phyloP scores from a whole-genome alignment of 2,329 filamentous ascomycete species.

The Hortaea sp. region DNA sequence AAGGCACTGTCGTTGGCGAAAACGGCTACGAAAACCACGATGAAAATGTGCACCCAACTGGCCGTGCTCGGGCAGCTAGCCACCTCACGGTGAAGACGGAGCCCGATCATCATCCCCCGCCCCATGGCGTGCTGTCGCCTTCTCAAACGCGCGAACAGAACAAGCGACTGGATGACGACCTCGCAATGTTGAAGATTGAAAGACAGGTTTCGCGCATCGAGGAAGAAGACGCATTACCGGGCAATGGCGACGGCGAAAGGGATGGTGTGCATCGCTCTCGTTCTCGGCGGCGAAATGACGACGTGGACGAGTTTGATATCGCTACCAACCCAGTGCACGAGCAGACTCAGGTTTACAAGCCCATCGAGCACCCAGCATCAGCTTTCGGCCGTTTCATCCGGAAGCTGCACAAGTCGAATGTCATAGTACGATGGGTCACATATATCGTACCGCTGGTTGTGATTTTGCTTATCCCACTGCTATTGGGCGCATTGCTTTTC shows the following conservation, averaged over 20 bases:
- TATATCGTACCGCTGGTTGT: conserved; percentile 59
- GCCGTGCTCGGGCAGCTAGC: conserved; percentile 20
- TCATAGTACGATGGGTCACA: conserved; percentile 57
- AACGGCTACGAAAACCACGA: conserved; percentile 8
- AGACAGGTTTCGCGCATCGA: conserved; percentile 42
- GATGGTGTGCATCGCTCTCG: conserved; percentile 42
- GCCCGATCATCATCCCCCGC: conserved; percentile 21
- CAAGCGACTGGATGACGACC: conserved; percentile 54
- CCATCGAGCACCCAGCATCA: conserved; percentile 52
- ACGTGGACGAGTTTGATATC: conserved; percentile 56
- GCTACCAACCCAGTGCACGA: conserved; percentile 61
- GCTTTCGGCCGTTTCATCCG: conserved; percentile 56
- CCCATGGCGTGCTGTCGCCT: conserved; percentile 34
- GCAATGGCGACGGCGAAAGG: conserved; percentile 19
- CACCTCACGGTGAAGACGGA: conserved; percentile 39
- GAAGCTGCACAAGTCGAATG: conserved; percentile 53
- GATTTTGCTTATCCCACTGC: conserved; percentile 56
- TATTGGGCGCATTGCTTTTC: conserved; percentile 53
- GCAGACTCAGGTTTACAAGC: conserved; percentile 54
- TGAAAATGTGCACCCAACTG: conserved; percentile 5
- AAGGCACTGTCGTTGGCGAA: conserved; percentile 25
- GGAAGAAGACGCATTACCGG: too few relatives aligned
- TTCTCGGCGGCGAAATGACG: conserved; percentile 42
- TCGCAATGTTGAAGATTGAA: conserved; percentile 56
- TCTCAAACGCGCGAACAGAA: conserved; percentile 50